Conservation (phyloP, 2,329 filamentous ascomycete species). For the Aureobasidium musti region DNA sequence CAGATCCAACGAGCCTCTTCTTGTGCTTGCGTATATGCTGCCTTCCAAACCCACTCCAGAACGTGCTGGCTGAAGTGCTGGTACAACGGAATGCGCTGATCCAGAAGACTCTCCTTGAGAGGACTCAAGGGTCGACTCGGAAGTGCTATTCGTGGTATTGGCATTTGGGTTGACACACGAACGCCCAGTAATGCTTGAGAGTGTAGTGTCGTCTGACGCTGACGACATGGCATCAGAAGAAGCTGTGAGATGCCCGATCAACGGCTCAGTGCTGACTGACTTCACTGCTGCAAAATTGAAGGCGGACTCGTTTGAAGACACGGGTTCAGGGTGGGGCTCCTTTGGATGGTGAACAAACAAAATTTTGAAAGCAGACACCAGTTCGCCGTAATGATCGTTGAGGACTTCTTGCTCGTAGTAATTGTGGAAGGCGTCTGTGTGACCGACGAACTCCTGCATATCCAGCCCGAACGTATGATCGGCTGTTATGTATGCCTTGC, state of each 20-base stretch:
- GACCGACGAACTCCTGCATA: neutral
- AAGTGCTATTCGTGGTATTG: no score
- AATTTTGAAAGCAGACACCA: neutral
- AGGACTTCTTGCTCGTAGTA: neutral
- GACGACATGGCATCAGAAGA: neutral
- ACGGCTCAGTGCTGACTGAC: neutral
- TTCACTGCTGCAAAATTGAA: neutral
- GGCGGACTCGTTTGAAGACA: neutral
- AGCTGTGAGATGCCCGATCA: neutral
- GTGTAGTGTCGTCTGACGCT: neutral
- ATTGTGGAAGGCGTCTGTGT: neutral
- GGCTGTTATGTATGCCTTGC: neutral
- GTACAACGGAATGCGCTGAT: neutral
- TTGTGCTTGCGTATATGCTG: neutral
- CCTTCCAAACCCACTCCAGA: neutral
- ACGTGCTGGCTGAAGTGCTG: neutral
- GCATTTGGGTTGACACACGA: neutral
- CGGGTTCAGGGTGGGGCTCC: neutral
- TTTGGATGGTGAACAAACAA: neutral
- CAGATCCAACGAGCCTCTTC: neutral
- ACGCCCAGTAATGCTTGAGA: neutral
- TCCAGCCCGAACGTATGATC: neutral
- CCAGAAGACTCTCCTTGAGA: neutral
- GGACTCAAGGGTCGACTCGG: no score
- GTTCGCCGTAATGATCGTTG: no score